phyloP scores from a whole-genome alignment of 2,329 filamentous ascomycete species.

The Verticillium tricorpus region DNA sequence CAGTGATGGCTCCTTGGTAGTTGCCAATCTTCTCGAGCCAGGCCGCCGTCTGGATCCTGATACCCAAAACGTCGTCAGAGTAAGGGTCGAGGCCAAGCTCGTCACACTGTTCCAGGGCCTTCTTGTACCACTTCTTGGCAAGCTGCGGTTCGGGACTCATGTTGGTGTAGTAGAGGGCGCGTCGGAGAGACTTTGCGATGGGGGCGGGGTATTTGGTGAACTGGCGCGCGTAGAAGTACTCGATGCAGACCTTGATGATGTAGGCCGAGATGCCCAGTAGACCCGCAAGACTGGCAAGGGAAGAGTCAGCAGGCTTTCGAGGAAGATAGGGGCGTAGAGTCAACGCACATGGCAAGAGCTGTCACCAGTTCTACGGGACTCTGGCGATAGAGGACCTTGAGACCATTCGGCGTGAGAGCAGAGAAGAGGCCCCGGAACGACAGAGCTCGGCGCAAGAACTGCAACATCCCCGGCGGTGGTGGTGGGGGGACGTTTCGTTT shows the following conservation, averaged over 20 bases:
- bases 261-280: slow-evolving; percentile 29
- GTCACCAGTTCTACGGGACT: slow-evolving; percentile 39
- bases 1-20: slow-evolving; percentile 65
- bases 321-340: background rate
- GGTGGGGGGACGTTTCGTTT: slow-evolving; percentile 19
- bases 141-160: slow-evolving; percentile 67
- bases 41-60: slow-evolving; percentile 75
- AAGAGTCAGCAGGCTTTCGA: slow-evolving; percentile 14
- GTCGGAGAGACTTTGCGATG: slow-evolving; percentile 73
- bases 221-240: slow-evolving; percentile 50
- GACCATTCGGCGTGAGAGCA: slow-evolving; percentile 32
- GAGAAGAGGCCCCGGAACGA: slow-evolving; percentile 28
- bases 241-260: slow-evolving; percentile 42
- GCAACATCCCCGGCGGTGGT: slow-evolving; percentile 15
- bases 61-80: slow-evolving; percentile 84
- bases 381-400: slow-evolving; percentile 32
- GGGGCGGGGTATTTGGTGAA: slow-evolving; percentile 61
- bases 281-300: slow-evolving; percentile 26
- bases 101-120: slow-evolving; percentile 69
- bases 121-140: slow-evolving; percentile 78
- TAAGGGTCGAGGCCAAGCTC: slow-evolving; percentile 79
- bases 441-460: slow-evolving; percentile 25
- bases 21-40: slow-evolving; percentile 76
- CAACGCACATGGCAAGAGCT: slow-evolving; percentile 34
- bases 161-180: slow-evolving; percentile 83